Conservation (phyloP, 2,329 filamentous ascomycete genomes). For the Cercospora berteroae region DNA sequence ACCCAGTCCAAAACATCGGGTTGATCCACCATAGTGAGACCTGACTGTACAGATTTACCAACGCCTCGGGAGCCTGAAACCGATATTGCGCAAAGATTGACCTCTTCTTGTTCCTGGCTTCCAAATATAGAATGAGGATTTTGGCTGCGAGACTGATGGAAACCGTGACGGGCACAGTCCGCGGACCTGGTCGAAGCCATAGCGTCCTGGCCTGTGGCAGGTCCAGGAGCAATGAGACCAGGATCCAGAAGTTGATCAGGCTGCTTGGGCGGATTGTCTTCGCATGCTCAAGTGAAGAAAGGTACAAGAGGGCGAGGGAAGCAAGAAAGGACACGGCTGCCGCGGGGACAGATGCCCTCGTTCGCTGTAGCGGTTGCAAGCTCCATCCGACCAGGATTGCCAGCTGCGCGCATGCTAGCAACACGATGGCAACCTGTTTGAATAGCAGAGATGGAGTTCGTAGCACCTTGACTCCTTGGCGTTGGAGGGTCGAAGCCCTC, state of each 20-base stretch:
- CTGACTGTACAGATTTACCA: conserved; percentile 30
- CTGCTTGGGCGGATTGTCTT: conserved; percentile 22
- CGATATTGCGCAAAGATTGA: conserved; percentile 21
- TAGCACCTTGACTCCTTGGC: conserved; percentile 22
- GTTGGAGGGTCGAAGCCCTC: conserved; percentile 18
- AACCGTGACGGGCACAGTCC: conserved; percentile 18
- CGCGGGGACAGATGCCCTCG: conserved; percentile 21
- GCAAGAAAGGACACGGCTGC: conserved; percentile 21
- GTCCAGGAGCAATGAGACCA: conserved; percentile 24
- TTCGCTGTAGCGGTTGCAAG: conserved; percentile 16
- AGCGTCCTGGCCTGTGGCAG: conserved; percentile 27
- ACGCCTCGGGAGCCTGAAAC: conserved; percentile 23
- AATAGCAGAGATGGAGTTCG: conserved; percentile 14
- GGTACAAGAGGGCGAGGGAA: conserved; percentile 22
- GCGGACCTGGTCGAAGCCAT: conserved; percentile 21
- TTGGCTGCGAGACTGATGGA: conserved; percentile 22
- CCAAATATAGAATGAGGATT: conserved; percentile 23
- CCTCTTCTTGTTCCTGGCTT: conserved; percentile 24
- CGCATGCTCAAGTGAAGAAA: conserved; percentile 24
- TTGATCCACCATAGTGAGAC: conserved; percentile 42
- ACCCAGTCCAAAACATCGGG: conserved; percentile 34
- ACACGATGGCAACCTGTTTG: conserved; percentile 20
- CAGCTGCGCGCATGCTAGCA: conserved; percentile 21
- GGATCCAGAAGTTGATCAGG: conserved; percentile 25
- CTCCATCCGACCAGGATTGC: conserved; percentile 22